phyloP scores from a whole-genome alignment of 1,139 yeast genomes.

The Meyerozyma sp. region DNA sequence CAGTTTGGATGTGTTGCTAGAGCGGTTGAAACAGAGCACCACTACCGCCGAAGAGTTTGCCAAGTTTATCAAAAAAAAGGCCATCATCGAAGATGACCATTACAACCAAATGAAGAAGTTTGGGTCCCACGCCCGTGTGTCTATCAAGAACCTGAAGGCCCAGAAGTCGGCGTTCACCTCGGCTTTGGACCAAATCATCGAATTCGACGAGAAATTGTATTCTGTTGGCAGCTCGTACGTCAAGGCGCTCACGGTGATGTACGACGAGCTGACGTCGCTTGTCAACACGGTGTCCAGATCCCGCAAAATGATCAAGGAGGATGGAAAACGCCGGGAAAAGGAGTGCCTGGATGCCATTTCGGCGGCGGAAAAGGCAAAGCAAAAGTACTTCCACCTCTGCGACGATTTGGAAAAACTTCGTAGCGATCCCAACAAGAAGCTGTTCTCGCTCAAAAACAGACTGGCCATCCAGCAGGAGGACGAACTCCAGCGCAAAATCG shows the following conservation, averaged over 20 bases:
- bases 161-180: conserved; percentile 54
- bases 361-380: conserved; percentile 84
- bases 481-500: conserved; percentile 76
- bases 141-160: conserved; percentile 40
- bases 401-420: conserved; percentile 82
- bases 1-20: conserved; percentile 58
- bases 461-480: conserved; percentile 90
- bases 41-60: conserved; percentile 82
- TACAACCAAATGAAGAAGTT: conserved; percentile 67
- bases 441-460: conserved; percentile 71
- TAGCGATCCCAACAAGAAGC: conserved; percentile 79
- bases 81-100: conserved; percentile 75
- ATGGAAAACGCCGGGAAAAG: conserved; percentile 74
- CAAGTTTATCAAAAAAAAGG: conserved; percentile 72
- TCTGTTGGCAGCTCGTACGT: conserved; percentile 75
- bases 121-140: conserved; percentile 48
- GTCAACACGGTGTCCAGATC: conserved; percentile 62
- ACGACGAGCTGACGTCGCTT: conserved; percentile 76
- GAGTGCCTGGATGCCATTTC: conserved; percentile 77
- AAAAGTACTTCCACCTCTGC: conserved; percentile 73
- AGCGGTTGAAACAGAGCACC: conserved; percentile 73
- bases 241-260: conserved; percentile 76
- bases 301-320: conserved; percentile 76
- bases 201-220: conserved; percentile 70
- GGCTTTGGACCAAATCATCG: conserved; percentile 64